Conservation (phyloP, 2,329 filamentous ascomycete genomes). For the Bipolaris bicolor region DNA sequence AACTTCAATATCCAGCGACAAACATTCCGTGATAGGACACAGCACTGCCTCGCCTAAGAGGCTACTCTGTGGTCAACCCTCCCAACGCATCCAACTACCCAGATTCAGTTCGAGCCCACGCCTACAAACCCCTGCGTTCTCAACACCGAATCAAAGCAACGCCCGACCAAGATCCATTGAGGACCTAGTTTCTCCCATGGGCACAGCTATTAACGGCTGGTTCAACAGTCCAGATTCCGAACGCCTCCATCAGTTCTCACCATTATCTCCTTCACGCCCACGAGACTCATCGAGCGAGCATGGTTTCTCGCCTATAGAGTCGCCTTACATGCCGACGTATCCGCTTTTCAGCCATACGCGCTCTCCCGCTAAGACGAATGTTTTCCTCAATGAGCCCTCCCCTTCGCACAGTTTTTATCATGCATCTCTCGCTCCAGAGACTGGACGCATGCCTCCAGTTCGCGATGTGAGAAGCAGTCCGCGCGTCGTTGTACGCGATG, state of each 20-base stretch:
- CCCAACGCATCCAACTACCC: not conserved
- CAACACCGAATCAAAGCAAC: not conserved
- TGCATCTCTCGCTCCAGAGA: not conserved
- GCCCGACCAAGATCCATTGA: conserved; percentile 7
- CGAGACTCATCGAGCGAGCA: conserved; percentile 25
- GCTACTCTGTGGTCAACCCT: not conserved
- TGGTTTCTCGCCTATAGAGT: conserved; percentile 24
- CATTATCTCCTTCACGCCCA: conserved; percentile 12
- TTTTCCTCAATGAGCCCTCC: not conserved
- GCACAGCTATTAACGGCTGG: conserved; percentile 22
- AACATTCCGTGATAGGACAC: not conserved
- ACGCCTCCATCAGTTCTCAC: conserved; percentile 1
- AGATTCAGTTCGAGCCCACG: conserved; percentile 15
- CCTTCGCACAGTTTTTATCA: not conserved
- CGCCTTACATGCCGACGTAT: conserved; percentile 12
- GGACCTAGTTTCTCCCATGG: conserved; percentile 21
- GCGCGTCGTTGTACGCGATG: not conserved
- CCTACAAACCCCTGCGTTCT: conserved; percentile 8
- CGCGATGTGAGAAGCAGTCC: conserved; percentile 10
- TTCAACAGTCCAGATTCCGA: conserved; percentile 11
- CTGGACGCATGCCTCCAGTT: not conserved
- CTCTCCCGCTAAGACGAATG: not conserved
- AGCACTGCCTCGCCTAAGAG: not conserved
- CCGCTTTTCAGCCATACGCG: not conserved
- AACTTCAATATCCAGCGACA: not conserved